Conservation (phyloP, 1,284 basidiomycete genomes). For the Ustilago trichophora region DNA sequence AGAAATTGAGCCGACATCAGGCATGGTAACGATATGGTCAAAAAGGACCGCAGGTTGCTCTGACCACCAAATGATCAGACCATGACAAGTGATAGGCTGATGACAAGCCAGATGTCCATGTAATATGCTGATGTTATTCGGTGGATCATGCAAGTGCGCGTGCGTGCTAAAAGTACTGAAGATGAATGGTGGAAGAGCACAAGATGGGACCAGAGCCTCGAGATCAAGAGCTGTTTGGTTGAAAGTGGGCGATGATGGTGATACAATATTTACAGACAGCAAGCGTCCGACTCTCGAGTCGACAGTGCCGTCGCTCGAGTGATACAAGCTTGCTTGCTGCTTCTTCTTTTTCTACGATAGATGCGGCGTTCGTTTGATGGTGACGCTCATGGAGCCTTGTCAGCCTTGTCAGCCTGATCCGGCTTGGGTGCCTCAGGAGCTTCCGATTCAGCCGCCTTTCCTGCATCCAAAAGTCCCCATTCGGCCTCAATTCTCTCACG, state of each 20-base stretch:
- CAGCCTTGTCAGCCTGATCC: constrained; percentile 17
- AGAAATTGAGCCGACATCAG: no score
- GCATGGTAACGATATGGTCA: no score
- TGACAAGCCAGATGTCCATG: background rate
- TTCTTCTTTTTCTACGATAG: constrained; percentile 3
- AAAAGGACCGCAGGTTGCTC: no score
- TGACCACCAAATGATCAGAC: no score
- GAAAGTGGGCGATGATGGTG: constrained; percentile 1
- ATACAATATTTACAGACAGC: constrained; percentile 30
- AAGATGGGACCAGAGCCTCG: background rate
- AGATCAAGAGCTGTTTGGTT: background rate
- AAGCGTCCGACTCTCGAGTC: background rate
- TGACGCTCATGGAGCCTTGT: constrained; percentile 26
- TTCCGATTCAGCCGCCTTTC: constrained; percentile 30
- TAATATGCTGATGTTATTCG: background rate
- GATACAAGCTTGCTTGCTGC: no score
- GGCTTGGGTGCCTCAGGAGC: constrained; percentile 9
- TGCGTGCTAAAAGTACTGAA: background rate
- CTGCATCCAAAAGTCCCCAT: constrained; percentile 57
- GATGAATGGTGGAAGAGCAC: constrained; percentile 17
- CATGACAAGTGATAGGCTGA: no score
- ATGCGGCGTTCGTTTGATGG: background rate
- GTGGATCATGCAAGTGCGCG: background rate
- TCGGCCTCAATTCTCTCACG: constrained; percentile 93
- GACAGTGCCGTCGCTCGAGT: no score